Evolutionary conservation across 345 rosid species (phyloP), one percentile per base, ranked within the genome.

Genomic region (Aquilaria malaccensis): DNA sequence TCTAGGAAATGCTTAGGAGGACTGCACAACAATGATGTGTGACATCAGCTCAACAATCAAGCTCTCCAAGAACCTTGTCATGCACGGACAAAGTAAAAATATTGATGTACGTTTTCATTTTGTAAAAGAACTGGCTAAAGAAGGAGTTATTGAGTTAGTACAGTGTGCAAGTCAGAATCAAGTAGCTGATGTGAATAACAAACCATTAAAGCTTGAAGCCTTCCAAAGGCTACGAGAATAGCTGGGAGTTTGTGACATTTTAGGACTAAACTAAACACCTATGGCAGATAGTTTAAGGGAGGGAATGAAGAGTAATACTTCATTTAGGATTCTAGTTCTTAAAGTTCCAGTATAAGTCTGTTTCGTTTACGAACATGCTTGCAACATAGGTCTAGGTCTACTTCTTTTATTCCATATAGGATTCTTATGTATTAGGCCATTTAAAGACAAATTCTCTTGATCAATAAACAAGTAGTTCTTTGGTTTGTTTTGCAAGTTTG

Each of bases 161-260:
- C 52, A 45, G 3, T 59, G 33, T 46, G 1, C 5, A 9, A 29
- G 33, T 3, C 2, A 15, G 14, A 33, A 60, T 2, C 53, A 47
- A 29, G 11, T 46, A 2, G 53, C 53, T 7, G 53, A 60, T 13
- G 2, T 60, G 13, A 46, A 46, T 53, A 60, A 53, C 1, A 60
- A 29, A 48, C 63, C 63, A 47, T 14, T 60, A 4, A 60, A 46
- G 43, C 37, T 60, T n/a, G 51, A 59, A 12, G 13, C 46, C 1
- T 59, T 43, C 50, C 0, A 41, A 30, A 43, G n/a, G 62, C 11
- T 45, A 22, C 11, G 62, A 14, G 12, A 30, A 11, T 10, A 15
- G 6, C 11, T 45, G 32, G 62, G 62, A n/a, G 50, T n/a, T 6
- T 59, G 62, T 9, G 3, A 49, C 3, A 49, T 6, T 49, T 49